Percentiles rank a stretch among this genome's conserved stretches.
These are phyloP conservation scores for Sphagnum tenellum DNA, from an alignment of 225 moss, liverwort and hornwort species.

Conservation along the genomic window DNA sequence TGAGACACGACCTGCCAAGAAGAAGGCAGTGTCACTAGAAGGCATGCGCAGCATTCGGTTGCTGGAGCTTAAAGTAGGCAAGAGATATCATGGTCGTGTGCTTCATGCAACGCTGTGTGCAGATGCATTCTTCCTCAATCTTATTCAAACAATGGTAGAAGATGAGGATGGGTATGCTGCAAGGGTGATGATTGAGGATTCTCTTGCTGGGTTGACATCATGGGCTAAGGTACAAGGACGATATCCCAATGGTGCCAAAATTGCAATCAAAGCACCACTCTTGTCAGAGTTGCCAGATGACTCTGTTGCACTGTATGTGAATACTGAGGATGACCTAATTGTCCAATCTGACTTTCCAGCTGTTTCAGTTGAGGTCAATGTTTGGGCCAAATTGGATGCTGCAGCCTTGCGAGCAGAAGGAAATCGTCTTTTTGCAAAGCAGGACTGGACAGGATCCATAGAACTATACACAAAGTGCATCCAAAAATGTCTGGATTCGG, in stretches of 20 bases:
- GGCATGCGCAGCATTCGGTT: constrained; percentile 40
- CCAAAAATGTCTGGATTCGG: constrained; percentile 20
- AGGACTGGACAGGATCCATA: constrained; percentile 56
- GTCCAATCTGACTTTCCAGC: constrained; percentile 22
- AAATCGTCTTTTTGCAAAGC: constrained; percentile 45
- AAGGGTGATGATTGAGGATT: constrained; percentile 44
- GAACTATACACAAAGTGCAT: constrained; percentile 57
- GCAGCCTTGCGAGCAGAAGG: constrained; percentile 52
- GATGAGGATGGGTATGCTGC: constrained; percentile 48
- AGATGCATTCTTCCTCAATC: constrained; percentile 45
- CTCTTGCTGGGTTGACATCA: constrained; percentile 24
- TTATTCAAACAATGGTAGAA: constrained; percentile 58
- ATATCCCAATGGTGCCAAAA: constrained; percentile 39
- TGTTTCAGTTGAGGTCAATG: constrained; percentile 1
- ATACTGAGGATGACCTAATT: constrained; percentile 34
- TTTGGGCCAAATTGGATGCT: constrained; percentile 26
- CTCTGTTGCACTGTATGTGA: constrained; percentile 44
- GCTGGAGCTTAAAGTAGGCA: constrained; percentile 53
- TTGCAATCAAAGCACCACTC: constrained; percentile 66
- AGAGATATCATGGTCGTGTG: constrained; percentile 62
- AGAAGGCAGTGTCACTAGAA: constrained; percentile 15
- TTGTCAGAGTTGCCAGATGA: constrained; percentile 51
- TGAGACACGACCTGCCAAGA: constrained; percentile 6
- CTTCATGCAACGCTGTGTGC: constrained; percentile 61
- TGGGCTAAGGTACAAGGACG: constrained; percentile 32